These are phyloP conservation scores for Penicillium lagena DNA, from an alignment of 495 filamentous ascomycete genomes.

Conservation along the genomic window DNA sequence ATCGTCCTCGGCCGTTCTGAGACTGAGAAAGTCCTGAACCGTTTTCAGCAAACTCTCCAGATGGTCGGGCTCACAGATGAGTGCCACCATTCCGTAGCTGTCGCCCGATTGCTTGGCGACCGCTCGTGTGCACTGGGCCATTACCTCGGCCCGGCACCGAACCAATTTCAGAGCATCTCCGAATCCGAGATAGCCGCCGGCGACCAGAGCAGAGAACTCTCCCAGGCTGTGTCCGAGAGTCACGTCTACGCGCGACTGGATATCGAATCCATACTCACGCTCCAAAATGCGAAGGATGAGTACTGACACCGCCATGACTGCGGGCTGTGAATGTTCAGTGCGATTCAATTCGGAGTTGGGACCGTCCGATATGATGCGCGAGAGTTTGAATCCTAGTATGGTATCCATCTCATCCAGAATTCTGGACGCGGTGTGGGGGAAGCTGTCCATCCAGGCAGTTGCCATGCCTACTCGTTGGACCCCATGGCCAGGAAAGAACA, in stretches of 20 bases:
- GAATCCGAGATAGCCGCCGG: conserved; percentile 70
- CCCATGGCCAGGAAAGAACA: conserved; percentile 89
- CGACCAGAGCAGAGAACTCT: conserved; percentile 87
- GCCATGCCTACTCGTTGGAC: conserved; percentile 94
- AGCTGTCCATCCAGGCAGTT: conserved; percentile 72
- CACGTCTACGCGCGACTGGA: conserved; percentile 62
- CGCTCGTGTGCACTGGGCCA: conserved; percentile 67
- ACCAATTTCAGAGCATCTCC: conserved; percentile 73
- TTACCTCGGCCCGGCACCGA: conserved; percentile 71
- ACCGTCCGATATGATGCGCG: conserved; percentile 72
- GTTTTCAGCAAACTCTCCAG: conserved; percentile 59
- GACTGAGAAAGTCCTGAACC: conserved; percentile 75
- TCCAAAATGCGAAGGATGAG: conserved; percentile 87
- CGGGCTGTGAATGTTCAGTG: conserved; percentile 87
- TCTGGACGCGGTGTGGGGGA: conserved; percentile 63
- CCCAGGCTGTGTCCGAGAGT: conserved; percentile 92
- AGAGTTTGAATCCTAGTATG: conserved; percentile 59
- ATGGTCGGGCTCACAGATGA: conserved; percentile 77
- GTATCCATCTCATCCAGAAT: conserved; percentile 81
- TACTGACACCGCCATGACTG: conserved; percentile 91
- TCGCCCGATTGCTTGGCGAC: conserved; percentile 60
- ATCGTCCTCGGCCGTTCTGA: conserved; percentile 56
- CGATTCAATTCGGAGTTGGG: conserved; percentile 68
- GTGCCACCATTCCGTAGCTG: conserved; percentile 84
- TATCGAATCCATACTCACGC: conserved; percentile 71